phyloP scores from a whole-genome alignment of 805 yeast species.

The Starmera amethionina region DNA sequence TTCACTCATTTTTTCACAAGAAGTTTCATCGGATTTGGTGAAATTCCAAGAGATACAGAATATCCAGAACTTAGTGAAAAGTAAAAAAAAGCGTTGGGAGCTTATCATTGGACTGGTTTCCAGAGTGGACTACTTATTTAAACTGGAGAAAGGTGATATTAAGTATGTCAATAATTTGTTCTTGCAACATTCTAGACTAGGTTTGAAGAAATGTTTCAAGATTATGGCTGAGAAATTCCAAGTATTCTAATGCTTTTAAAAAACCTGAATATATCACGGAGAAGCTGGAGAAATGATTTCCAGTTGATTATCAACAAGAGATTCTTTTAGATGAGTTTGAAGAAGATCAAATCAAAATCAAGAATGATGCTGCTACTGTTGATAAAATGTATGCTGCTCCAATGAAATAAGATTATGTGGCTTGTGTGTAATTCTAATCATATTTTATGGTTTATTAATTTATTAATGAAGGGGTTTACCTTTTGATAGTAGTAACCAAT shows the following conservation, averaged over 20 bases:
- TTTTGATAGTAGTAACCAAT: too few species aligned
- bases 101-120: slow-evolving; percentile 2
- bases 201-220: slow-evolving; percentile 2
- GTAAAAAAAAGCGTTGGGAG: slow-evolving; percentile 1
- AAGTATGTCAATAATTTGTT: slow-evolving; percentile 2
- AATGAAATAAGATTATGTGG: background rate
- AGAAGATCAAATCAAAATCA: slow-evolving; percentile 1
- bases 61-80: background rate
- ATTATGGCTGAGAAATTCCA: slow-evolving; percentile 1
- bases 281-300: background rate
- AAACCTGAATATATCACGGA: background rate
- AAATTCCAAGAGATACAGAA: background rate
- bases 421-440: too few species aligned
- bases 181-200: slow-evolving; percentile 1
- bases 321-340: slow-evolving; percentile 1
- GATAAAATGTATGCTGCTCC: slow-evolving; percentile 2
- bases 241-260: background rate
- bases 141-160: slow-evolving; percentile 2
- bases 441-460: too few species aligned
- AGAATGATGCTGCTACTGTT: background rate
- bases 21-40: slow-evolving; percentile 1
- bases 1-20: slow-evolving; percentile 1
- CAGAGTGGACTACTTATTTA: slow-evolving; percentile 1
- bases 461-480: too few species aligned
- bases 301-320: background rate